A percentile compares a stretch with the other conserved stretches of the same genome.
Conservation (phyloP, 305 asterid species). For the Lippia alba region DNA sequence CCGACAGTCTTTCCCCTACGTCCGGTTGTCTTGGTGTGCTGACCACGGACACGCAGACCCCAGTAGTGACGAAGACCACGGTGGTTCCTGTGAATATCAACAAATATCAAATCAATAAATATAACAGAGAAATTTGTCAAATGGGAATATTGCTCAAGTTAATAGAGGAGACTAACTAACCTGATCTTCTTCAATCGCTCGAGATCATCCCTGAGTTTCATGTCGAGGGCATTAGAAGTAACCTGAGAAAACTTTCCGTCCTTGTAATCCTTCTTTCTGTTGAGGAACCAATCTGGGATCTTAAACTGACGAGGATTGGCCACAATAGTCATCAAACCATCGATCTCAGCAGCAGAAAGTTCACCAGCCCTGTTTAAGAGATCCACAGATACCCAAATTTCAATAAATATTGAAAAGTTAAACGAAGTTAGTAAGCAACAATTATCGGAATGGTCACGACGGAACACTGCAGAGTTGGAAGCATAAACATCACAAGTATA, state of each 20-base stretch:
- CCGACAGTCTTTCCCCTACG: conserved; percentile 92
- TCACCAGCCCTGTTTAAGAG: conserved; percentile 67
- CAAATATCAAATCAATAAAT: neutral
- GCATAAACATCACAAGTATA: too few species aligned
- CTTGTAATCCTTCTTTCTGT: conserved; percentile 86
- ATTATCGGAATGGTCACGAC: too few species aligned
- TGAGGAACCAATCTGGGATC: conserved; percentile 85
- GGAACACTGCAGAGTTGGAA: too few species aligned
- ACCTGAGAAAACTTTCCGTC: conserved; percentile 80
- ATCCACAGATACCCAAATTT: too few species aligned
- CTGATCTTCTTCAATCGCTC: conserved; percentile 86
- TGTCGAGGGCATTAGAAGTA: conserved; percentile 78
- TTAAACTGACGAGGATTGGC: conserved; percentile 85
- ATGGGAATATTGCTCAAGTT: neutral
- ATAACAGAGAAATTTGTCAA: neutral
- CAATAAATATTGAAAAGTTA: too few species aligned
- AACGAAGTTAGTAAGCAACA: too few species aligned
- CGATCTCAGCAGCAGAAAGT: conserved; percentile 71
- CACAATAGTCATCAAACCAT: conserved; percentile 71
- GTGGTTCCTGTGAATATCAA: conserved; percentile 50
- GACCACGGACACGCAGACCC: conserved; percentile 88
- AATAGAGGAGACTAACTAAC: conserved; percentile 25
- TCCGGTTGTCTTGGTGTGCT: conserved; percentile 88
- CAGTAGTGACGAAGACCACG: conserved; percentile 88
- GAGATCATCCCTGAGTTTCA: conserved; percentile 89